Base-by-base conservation (phyloP, 2,329 filamentous ascomycete species). In the Clarireedia hainanense region DNA sequence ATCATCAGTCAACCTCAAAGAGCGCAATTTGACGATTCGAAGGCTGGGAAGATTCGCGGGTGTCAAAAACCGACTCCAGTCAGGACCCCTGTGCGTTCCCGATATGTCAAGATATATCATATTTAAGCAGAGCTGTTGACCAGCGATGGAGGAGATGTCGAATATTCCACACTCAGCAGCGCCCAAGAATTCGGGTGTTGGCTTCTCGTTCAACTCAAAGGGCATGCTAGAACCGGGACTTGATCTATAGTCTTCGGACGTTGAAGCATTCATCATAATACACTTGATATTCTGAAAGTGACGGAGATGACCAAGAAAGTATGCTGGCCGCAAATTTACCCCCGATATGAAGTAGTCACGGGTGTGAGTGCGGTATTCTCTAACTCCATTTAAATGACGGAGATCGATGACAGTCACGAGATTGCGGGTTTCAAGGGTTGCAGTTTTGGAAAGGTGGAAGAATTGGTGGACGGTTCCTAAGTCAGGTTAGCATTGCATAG, bases 21-120 rank as follows among this genome's bases (percentile, higher is more conserved):
- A 70, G 47, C 72, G 69, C 0, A 75, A 67, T 61, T 81, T 84
- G 26, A 85, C 65, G 3, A 84, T 69, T 3, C 76, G 75, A 7
- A 85, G 70, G 47, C 71, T 68, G 3, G 49, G 54, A 20, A 57
- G 46, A 4, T 43, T 45, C 12, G 46, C 23, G 7, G 12, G 2
- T 74, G 73, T 37, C 81, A 66, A 56, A 1, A 76, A 36, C 9
- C 27, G 30, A 27, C 20, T 14, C 39, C 37, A 59, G 6, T 43
- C 48, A 30, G 24, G 37, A 15, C 23, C 34, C 43, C 30, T 43
- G 9, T 14, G 39, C 10, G 58, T 65, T 24, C 53, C 50, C 4
- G 62, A 63, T 4, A 63, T 50, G 23, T 65, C 62, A 1, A 65
- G 56, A 39, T 57, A 65, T 23, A 64, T 54, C 2, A 65, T 9